These are phyloP conservation scores for Penicillium expansum DNA, from an alignment of 2,329 filamentous ascomycete species.

Conservation along the genomic window DNA sequence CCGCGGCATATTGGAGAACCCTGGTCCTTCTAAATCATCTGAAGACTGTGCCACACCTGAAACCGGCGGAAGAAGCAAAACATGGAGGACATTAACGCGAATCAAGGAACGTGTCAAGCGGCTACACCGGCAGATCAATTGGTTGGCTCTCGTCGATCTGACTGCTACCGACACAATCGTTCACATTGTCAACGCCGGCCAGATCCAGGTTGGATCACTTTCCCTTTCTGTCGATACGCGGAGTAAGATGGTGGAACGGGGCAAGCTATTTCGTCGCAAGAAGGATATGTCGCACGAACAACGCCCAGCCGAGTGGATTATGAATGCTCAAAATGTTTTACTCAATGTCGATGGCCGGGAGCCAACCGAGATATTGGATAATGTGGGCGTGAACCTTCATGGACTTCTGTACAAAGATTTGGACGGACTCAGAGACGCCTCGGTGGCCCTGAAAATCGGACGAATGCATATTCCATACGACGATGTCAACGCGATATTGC, in stretches of 20 bases:
- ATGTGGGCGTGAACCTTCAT: slow-evolving; percentile 83
- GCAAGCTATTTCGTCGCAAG: slow-evolving; percentile 81
- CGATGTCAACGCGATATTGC: slow-evolving; percentile 60
- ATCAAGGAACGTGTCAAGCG: slow-evolving; percentile 83
- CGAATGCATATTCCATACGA: slow-evolving; percentile 88
- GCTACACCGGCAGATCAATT: slow-evolving; percentile 80
- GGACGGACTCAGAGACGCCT: slow-evolving; percentile 84
- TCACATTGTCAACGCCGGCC: slow-evolving; percentile 76
- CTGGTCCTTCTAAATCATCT: slow-evolving; percentile 22
- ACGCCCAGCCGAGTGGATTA: slow-evolving; percentile 89
- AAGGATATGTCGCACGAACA: slow-evolving; percentile 62
- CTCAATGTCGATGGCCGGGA: slow-evolving; percentile 84
- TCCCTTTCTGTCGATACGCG: slow-evolving; percentile 87
- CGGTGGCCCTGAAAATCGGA: slow-evolving; percentile 85
- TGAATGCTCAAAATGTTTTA: slow-evolving; percentile 78
- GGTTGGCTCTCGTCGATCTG: slow-evolving; percentile 85
- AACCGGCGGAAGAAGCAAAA: slow-evolving; percentile 57
- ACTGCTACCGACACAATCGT: slow-evolving; percentile 77
- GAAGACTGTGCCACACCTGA: slow-evolving; percentile 23
- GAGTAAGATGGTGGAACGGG: slow-evolving; percentile 84
- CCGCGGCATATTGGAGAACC: slow-evolving; percentile 21
- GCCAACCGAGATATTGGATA: slow-evolving; percentile 83
- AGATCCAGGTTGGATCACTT: slow-evolving; percentile 77
- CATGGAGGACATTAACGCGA: slow-evolving; percentile 75
- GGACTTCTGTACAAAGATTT: slow-evolving; percentile 81